These are phyloP conservation scores for Oryza meyeriana DNA, from an alignment of 176 grass and related monocot genomes.

Conservation along the genomic window DNA sequence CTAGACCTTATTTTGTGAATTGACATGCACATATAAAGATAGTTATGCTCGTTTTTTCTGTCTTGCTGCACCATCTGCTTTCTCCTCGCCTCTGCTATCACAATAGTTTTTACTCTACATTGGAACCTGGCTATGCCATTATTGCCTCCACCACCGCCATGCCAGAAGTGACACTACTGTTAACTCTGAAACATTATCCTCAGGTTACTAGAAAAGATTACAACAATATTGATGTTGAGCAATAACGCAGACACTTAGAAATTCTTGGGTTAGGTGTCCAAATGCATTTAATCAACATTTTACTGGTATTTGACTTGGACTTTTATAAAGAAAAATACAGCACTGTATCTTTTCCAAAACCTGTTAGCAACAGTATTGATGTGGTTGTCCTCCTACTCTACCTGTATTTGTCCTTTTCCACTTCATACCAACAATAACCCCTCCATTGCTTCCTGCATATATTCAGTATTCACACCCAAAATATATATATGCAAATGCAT, in stretches of 20 bases:
- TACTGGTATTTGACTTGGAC: background rate
- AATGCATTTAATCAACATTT: background rate
- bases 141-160: no score
- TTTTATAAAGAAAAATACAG: background rate
- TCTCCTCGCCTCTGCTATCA: no score
- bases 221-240: background rate
- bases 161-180: background rate
- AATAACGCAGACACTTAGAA: background rate
- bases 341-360: background rate
- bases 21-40: background rate
- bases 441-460: background rate
- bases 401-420: conserved; percentile 24
- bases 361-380: conserved; percentile 19
- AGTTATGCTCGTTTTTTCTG: background rate
- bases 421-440: conserved; percentile 21
- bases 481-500: background rate
- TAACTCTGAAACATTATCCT: background rate
- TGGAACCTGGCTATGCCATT: no score
- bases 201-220: background rate
- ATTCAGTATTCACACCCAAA: conserved; percentile 1
- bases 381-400: conserved; percentile 40
- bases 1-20: background rate
- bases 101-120: no score
- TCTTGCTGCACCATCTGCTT: no score
- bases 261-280: background rate